Conservation (phyloP, 352 stramenopile species). For the Globisporangium apiculatum region DNA sequence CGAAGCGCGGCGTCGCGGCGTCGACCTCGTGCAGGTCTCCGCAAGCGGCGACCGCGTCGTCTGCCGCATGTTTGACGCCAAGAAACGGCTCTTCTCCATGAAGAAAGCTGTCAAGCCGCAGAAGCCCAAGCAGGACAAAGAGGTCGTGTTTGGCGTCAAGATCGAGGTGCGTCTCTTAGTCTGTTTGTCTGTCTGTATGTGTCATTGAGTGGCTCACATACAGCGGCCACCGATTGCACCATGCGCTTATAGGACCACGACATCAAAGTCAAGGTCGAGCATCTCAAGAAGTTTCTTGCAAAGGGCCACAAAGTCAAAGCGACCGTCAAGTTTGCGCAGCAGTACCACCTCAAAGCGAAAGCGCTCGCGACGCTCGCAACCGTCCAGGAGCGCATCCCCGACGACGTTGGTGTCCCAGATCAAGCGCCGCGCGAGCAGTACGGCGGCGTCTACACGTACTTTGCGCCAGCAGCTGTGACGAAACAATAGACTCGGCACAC, state of each 20-base stretch:
- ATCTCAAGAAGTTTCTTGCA: slow-evolving; percentile 54
- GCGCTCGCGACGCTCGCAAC: slow-evolving; percentile 35
- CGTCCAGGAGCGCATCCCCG: slow-evolving; percentile 38
- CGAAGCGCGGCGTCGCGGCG: slow-evolving; percentile 31
- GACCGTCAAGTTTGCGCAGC: slow-evolving; percentile 54
- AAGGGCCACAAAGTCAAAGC: slow-evolving; percentile 82
- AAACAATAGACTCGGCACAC: slow-evolving; percentile 8
- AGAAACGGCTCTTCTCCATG: slow-evolving; percentile 63
- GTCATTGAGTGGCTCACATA: background rate
- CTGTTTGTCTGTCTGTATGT: background rate
- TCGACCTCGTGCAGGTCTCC: slow-evolving; percentile 78
- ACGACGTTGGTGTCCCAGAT: slow-evolving; percentile 26
- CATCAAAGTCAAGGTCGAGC: slow-evolving; percentile 62
- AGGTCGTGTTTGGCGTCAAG: slow-evolving; percentile 61
- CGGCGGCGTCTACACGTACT: slow-evolving; percentile 56
- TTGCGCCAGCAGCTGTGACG: slow-evolving; percentile 17
- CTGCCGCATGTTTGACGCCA: slow-evolving; percentile 67
- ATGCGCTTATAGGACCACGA: slow-evolving; percentile 35
- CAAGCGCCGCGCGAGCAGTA: slow-evolving; percentile 34
- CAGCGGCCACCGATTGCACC: background rate
- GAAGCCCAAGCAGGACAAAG: slow-evolving; percentile 69
- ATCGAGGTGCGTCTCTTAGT: slow-evolving; percentile 36
- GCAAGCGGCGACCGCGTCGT: slow-evolving; percentile 27
- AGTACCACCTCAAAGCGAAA: slow-evolving; percentile 49
- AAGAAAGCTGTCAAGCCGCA: slow-evolving; percentile 59